phyloP scores from a whole-genome alignment of 108 stramenopile genomes.

The Schizochytrium sp. region DNA sequence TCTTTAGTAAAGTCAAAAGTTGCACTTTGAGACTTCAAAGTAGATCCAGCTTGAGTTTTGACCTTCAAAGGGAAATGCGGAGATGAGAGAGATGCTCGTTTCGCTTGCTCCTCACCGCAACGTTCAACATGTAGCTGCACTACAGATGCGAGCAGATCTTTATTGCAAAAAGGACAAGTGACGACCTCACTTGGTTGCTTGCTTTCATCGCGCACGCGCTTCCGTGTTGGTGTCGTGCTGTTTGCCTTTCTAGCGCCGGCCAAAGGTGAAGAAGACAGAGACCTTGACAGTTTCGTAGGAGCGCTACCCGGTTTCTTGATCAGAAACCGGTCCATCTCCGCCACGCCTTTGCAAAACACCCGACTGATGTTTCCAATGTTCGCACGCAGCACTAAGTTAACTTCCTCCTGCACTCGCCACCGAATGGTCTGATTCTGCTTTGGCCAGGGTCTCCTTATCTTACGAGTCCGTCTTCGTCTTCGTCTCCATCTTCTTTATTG shows the following conservation, averaged over 20 bases:
- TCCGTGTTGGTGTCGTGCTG: background rate
- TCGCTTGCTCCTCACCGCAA: background rate
- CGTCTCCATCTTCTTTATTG: no score
- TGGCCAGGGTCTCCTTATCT: no score
- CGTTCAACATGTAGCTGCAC: background rate
- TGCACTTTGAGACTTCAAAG: background rate
- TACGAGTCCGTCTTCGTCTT: no score
- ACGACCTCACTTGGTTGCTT: background rate
- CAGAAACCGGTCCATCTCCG: background rate
- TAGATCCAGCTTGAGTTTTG: background rate
- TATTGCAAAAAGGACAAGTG: background rate
- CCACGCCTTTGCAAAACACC: background rate
- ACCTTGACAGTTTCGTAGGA: no score
- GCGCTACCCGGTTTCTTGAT: background rate
- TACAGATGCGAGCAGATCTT: background rate
- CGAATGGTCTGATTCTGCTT: no score
- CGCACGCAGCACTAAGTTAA: no score
- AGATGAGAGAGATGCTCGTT: background rate
- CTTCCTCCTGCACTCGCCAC: no score
- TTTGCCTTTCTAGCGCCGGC: no score
- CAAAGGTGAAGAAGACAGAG: no score
- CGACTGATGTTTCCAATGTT: no score
- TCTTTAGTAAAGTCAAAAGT: background rate
- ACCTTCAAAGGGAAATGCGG: background rate
- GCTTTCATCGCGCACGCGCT: background rate